A percentile compares a stretch with the other conserved stretches of the same genome.
Evolutionary conservation across 371 early-diverging fungal species (phyloP).

Genomic region (Mortierella sp.): DNA sequence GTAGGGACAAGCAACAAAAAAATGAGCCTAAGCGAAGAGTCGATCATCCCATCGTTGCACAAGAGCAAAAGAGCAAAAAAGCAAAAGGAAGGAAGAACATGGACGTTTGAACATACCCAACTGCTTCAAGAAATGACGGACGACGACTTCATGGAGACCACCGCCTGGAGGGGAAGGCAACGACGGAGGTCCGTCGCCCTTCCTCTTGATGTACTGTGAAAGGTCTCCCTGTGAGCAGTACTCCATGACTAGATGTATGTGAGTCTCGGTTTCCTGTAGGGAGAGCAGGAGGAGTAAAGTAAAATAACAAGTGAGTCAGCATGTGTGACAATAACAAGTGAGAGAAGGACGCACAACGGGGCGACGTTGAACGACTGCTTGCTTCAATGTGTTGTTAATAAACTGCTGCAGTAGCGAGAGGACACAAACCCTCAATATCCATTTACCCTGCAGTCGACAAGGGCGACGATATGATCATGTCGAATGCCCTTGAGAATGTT

Average conservation of each 20-base stretch:
- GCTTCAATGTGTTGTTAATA: background rate
- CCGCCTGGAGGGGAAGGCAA: conserved; percentile 65
- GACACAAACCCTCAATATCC: conserved; percentile 15
- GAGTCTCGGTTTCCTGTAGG: conserved; percentile 84
- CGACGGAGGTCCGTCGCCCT: conserved; percentile 62
- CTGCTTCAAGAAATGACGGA: conserved; percentile 88
- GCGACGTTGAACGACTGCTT: background rate
- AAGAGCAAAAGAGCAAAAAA: background rate
- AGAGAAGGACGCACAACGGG: background rate
- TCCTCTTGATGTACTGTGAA: conserved; percentile 86
- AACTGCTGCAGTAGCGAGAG: background rate
- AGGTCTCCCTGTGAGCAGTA: conserved; percentile 94
- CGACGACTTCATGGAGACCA: conserved; percentile 84
- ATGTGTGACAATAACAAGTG: background rate
- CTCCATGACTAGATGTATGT: conserved; percentile 96
- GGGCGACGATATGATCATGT: conserved; percentile 90
- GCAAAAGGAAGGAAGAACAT: background rate
- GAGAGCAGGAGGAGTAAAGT: conserved; percentile 7
- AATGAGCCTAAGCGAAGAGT: conserved; percentile 6
- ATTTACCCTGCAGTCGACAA: conserved; percentile 83
- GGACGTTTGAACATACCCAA: conserved; percentile 68
- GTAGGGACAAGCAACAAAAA: conserved; percentile 10
- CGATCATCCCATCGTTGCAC: conserved; percentile 1
- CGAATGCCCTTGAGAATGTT: conserved; percentile 85
- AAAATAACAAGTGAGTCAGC: background rate